Percentiles rank a stretch among this genome's conserved stretches.
Evolutionary conservation across 805 yeast species (phyloP).

Genomic region (Blastobotrys chiropterorum): DNA sequence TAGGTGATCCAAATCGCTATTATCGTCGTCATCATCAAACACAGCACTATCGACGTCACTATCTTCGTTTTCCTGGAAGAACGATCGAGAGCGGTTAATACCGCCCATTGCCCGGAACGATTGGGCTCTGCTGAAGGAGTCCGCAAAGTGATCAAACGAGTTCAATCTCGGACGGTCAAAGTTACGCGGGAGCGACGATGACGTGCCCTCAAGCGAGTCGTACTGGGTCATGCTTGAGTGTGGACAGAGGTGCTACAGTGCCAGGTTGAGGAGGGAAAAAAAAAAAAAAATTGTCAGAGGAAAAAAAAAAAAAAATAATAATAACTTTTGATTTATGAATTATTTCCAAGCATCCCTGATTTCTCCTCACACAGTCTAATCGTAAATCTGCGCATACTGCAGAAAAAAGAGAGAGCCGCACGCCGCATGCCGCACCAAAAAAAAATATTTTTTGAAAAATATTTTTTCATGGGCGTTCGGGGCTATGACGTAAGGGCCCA

Average conservation of each 20-base stretch:
- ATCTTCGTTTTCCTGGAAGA: conserved; percentile 34
- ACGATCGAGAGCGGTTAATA: conserved; percentile 39
- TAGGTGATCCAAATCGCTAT: neutral
- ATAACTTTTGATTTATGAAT: neutral
- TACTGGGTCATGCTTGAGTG: neutral
- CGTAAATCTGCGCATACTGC: neutral
- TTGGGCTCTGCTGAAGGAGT: conserved; percentile 73
- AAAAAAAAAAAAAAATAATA: neutral
- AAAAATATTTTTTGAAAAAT: neutral
- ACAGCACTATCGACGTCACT: conserved; percentile 7
- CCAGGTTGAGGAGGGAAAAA: neutral
- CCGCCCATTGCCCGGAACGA: conserved; percentile 55
- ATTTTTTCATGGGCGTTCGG: too few relatives aligned
- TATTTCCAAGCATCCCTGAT: neutral
- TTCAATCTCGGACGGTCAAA: conserved; percentile 30
- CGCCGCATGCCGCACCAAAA: neutral
- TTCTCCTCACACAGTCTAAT: neutral
- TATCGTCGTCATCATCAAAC: conserved; percentile 6
- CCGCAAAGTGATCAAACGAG: too few relatives aligned
- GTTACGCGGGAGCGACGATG: neutral
- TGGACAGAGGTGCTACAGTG: neutral
- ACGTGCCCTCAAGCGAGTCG: neutral
- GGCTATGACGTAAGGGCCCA: too few relatives aligned
- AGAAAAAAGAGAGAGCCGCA: neutral
- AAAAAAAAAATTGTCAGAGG: too few relatives aligned